Evolutionary conservation across 108 stramenopile species (phyloP).

Genomic region (Discostella pseudostelligera): DNA sequence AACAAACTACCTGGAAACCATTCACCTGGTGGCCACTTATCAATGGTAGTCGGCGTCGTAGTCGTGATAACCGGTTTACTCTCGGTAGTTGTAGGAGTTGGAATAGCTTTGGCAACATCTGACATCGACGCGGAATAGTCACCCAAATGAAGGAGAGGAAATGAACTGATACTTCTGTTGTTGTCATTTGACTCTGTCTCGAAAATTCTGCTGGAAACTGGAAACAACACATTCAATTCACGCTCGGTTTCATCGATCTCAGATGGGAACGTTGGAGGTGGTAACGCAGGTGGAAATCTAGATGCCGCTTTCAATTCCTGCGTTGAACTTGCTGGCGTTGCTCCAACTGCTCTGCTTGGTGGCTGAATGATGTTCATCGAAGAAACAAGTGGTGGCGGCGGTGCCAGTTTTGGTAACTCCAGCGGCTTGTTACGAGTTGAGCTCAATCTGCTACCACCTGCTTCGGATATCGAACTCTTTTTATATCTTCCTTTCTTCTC

Average conservation of each 20-base stretch:
- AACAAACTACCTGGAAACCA: neutral
- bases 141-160: slow-evolving; percentile 24
- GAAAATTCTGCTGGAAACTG: neutral
- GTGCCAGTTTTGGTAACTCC: too few relatives aligned
- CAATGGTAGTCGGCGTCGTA: neutral
- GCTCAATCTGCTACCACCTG: neutral
- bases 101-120: slow-evolving; percentile 33
- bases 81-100: slow-evolving; percentile 12
- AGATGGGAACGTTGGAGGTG: neutral
- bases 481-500: neutral
- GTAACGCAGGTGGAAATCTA: neutral
- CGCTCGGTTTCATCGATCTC: too few relatives aligned
- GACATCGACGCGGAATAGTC: slow-evolving; percentile 27
- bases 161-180: neutral
- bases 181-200: neutral
- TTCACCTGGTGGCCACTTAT: neutral
- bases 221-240: neutral
- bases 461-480: neutral
- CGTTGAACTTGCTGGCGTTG: neutral
- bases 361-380: too few relatives aligned
- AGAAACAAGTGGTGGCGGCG: too few relatives aligned
- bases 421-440: neutral
- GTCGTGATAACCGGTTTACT: neutral
- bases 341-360: neutral
- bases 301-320: neutral